phyloP scores from a whole-genome alignment of 306 rosid genomes.

The Clitoria ternatea region DNA sequence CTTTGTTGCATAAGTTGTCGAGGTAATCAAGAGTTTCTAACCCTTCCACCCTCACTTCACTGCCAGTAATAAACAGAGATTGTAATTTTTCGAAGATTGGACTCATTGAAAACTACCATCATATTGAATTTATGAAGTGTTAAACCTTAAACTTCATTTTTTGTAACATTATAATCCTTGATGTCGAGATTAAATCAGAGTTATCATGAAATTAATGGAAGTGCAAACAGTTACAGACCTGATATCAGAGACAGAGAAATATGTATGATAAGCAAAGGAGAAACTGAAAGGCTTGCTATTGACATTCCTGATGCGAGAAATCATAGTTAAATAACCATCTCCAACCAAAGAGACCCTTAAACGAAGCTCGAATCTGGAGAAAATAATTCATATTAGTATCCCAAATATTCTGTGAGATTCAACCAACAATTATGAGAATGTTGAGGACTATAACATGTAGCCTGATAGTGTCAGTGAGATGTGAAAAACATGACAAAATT shows the following conservation, averaged over 20 bases:
- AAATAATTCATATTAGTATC: background rate
- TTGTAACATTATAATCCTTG: background rate
- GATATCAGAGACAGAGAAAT: slow-evolving; percentile 79
- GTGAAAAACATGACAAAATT: background rate
- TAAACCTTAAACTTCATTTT: background rate
- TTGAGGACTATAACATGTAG: background rate
- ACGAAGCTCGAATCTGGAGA: slow-evolving; percentile 82
- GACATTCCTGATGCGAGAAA: slow-evolving; percentile 79
- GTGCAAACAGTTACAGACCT: slow-evolving; percentile 38
- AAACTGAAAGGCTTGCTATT: slow-evolving; percentile 88
- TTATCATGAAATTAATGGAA: background rate
- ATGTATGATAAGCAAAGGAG: slow-evolving; percentile 76
- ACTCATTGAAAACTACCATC: background rate
- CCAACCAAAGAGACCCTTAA: slow-evolving; percentile 67
- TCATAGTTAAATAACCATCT: slow-evolving; percentile 58
- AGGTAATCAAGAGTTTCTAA: slow-evolving; percentile 89
- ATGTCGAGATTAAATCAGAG: background rate
- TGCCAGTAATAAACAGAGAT: slow-evolving; percentile 30
- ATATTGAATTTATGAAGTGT: background rate
- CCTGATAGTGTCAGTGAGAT: background rate
- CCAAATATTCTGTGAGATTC: background rate
- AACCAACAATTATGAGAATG: background rate
- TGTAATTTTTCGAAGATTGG: slow-evolving; percentile 14
- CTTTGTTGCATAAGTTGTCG: slow-evolving; percentile 65
- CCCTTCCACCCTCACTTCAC: slow-evolving; percentile 97